A percentile compares a stretch with the other conserved stretches of the same genome.
Evolutionary conservation across 2,329 filamentous ascomycete species (phyloP).

Genomic region (Colletotrichum cordylinicola): DNA sequence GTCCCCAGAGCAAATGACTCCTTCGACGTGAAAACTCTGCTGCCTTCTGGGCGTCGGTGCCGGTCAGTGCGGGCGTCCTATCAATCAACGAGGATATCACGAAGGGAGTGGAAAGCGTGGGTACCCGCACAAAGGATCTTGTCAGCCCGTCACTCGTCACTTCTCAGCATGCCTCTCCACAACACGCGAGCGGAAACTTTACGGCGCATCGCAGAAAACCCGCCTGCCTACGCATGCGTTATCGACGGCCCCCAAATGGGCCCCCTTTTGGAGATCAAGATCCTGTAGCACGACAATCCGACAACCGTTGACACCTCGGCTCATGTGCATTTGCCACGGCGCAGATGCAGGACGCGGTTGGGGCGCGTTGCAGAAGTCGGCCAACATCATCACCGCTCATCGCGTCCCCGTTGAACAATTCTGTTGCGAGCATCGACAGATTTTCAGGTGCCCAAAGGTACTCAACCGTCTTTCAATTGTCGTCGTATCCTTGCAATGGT

Average conservation of each 20-base stretch:
- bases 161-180: conserved; percentile 6
- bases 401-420: not conserved
- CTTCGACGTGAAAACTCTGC: conserved; percentile 11
- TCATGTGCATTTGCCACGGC: not conserved
- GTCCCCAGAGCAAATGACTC: conserved; percentile 22
- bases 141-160: conserved; percentile 7
- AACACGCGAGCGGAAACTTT: conserved; percentile 16
- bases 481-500: not conserved
- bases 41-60: conserved; percentile 6
- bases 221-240: conserved; percentile 2
- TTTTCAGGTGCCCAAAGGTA: not conserved
- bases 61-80: conserved; percentile 5
- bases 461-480: not conserved
- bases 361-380: conserved; percentile 11
- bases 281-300: conserved; percentile 8
- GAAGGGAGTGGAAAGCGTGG: not conserved
- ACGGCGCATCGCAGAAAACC: conserved; percentile 15
- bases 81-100: conserved; percentile 1
- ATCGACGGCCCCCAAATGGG: conserved; percentile 10
- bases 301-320: not conserved
- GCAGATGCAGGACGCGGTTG: not conserved
- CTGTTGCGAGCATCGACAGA: not conserved
- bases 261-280: conserved; percentile 3
- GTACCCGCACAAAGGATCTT: not conserved
- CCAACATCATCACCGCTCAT: not conserved